Percentiles rank a stretch among this genome's conserved stretches.
These are phyloP conservation scores for Termitomyces sp. DNA, from an alignment of 768 basidiomycete species.

Conservation along the genomic window DNA sequence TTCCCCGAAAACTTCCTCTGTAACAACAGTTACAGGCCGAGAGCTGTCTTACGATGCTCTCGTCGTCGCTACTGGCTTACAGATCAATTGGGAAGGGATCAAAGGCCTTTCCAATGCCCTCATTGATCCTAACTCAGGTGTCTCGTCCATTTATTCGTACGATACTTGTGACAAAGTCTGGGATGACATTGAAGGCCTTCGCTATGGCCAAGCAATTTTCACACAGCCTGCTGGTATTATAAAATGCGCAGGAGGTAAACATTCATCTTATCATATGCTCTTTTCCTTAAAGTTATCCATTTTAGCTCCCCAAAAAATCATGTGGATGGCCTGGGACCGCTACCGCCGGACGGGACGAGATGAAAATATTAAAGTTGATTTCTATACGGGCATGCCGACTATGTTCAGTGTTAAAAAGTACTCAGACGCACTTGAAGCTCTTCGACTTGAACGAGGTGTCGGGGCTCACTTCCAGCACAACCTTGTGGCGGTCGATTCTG, in stretches of 20 bases:
- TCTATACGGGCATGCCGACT: conserved; percentile 87
- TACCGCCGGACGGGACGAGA: conserved; percentile 60
- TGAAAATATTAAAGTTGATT: conserved; percentile 63
- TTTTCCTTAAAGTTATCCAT: background rate
- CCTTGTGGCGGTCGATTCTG: conserved; percentile 69
- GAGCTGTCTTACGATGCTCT: conserved; percentile 79
- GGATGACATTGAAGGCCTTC: conserved; percentile 74
- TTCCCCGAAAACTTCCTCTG: conserved; percentile 68
- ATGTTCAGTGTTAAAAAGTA: conserved; percentile 99
- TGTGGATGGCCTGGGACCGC: conserved; percentile 96
- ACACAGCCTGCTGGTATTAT: conserved; percentile 91
- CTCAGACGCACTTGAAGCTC: conserved; percentile 76
- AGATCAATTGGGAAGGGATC: conserved; percentile 81
- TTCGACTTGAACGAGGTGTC: conserved; percentile 78
- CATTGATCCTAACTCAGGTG: conserved; percentile 71
- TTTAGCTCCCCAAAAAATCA: conserved; percentile 84
- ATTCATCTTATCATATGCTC: background rate
- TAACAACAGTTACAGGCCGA: conserved; percentile 71
- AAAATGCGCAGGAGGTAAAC: conserved; percentile 87
- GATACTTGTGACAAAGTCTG: conserved; percentile 88
- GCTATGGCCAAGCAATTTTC: conserved; percentile 84
- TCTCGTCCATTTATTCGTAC: conserved; percentile 92
- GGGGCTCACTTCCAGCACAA: conserved; percentile 83
- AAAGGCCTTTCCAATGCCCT: conserved; percentile 74
- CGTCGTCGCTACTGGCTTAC: conserved; percentile 86